phyloP scores from a whole-genome alignment of 2,329 filamentous ascomycete genomes.

The Coleophoma cylindrospora region DNA sequence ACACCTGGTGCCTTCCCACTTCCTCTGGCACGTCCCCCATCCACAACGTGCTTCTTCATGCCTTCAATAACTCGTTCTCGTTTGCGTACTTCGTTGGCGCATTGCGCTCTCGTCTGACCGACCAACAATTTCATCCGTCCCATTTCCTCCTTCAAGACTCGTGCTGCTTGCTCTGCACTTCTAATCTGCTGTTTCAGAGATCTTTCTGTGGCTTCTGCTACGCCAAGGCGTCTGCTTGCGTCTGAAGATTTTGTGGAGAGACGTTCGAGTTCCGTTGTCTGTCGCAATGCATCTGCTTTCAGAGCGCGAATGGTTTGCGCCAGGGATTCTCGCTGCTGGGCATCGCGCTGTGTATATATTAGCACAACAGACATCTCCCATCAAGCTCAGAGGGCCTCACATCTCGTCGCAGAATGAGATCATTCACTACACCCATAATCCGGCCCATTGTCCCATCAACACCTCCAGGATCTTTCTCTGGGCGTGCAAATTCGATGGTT shows the following conservation, averaged over 20 bases:
- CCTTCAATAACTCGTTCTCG: slow-evolving; percentile 84
- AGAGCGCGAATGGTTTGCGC: slow-evolving; percentile 73
- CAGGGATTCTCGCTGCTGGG: slow-evolving; percentile 79
- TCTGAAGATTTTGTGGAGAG: slow-evolving; percentile 49
- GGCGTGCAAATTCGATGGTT: slow-evolving; percentile 76
- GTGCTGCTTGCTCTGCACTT: slow-evolving; percentile 67
- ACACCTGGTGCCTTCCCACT: slow-evolving; percentile 48
- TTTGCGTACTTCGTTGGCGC: slow-evolving; percentile 85
- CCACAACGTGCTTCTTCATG: slow-evolving; percentile 80
- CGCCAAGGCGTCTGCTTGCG: slow-evolving; percentile 47
- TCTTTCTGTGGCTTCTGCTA: slow-evolving; percentile 66
- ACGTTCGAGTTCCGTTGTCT: slow-evolving; percentile 62
- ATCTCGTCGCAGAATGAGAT: slow-evolving; percentile 84
- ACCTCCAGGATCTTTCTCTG: slow-evolving; percentile 57
- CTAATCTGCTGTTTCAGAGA: slow-evolving; percentile 65
- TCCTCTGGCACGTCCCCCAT: slow-evolving; percentile 59
- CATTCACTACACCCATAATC: slow-evolving; percentile 91
- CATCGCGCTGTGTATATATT: slow-evolving; percentile 61
- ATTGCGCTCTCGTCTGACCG: slow-evolving; percentile 78
- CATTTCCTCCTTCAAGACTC: slow-evolving; percentile 80
- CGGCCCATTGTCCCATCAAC: slow-evolving; percentile 70
- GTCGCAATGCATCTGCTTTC: slow-evolving; percentile 69
- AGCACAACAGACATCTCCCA: not conserved
- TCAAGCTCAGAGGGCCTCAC: slow-evolving; percentile 43
- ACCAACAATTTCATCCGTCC: slow-evolving; percentile 73